Conservation (phyloP, 2,329 filamentous ascomycete species). For the Colletotrichum truncatum region DNA sequence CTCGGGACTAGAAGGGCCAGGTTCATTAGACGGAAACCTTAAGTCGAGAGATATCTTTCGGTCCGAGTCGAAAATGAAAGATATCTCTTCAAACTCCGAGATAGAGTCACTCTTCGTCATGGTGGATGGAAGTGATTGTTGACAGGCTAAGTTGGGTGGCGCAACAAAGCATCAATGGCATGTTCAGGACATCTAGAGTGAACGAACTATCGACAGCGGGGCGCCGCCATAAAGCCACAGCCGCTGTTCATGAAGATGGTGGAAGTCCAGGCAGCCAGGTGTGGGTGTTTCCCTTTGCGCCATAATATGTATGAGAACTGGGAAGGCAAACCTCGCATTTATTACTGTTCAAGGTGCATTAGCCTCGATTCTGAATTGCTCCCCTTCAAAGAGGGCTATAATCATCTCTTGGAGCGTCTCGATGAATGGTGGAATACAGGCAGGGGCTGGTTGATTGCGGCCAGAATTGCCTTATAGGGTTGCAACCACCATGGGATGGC, state of each 20-base stretch:
- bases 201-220: too few relatives aligned
- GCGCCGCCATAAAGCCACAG: too few relatives aligned
- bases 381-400: too few relatives aligned
- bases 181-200: too few relatives aligned
- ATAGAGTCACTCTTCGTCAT: background rate
- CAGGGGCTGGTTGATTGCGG: background rate
- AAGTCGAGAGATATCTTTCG: constrained; percentile 5
- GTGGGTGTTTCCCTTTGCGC: too few relatives aligned
- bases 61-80: constrained; percentile 8
- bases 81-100: background rate
- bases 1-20: background rate
- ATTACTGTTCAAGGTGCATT: background rate
- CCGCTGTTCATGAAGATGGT: too few relatives aligned
- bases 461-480: background rate
- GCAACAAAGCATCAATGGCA: too few relatives aligned
- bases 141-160: too few relatives aligned
- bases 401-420: too few relatives aligned
- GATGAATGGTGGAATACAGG: background rate
- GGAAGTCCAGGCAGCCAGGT: too few relatives aligned
- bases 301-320: too few relatives aligned
- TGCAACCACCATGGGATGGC: background rate
- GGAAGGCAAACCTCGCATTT: too few relatives aligned
- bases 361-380: background rate
- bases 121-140: background rate
- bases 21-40: background rate